Evolutionary conservation across 768 basidiomycete species (phyloP).

Genomic region (Mycena galopus): DNA sequence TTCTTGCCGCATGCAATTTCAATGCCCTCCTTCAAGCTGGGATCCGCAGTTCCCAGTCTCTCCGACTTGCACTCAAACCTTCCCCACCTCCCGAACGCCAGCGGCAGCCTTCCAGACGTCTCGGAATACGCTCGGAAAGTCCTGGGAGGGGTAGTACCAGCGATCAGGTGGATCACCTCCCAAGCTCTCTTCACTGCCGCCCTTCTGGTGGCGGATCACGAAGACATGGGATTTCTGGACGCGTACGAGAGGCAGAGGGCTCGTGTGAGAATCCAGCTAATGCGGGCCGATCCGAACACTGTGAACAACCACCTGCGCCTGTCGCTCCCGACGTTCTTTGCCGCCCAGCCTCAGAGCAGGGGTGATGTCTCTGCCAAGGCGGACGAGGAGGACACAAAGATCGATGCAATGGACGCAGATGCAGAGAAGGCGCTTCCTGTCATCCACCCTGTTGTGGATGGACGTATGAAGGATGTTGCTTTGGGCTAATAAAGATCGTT

Average conservation of each 20-base stretch:
- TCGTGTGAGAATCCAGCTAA: slow-evolving; percentile 28
- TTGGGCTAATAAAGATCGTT: slow-evolving; percentile 8
- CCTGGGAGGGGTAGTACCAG: slow-evolving; percentile 21
- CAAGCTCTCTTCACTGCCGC: slow-evolving; percentile 27
- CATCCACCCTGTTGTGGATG: slow-evolving; percentile 51
- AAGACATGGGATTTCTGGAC: slow-evolving; percentile 28
- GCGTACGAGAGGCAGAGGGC: too few relatives aligned
- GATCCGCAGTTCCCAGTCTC: background rate
- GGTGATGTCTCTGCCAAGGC: slow-evolving; percentile 15
- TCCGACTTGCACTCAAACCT: slow-evolving; percentile 4
- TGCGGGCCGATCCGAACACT: slow-evolving; percentile 23
- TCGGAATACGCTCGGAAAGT: slow-evolving; percentile 20
- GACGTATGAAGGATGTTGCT: slow-evolving; percentile 46
- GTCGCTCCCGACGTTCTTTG: slow-evolving; percentile 23
- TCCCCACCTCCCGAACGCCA: slow-evolving; percentile 9
- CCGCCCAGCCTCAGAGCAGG: slow-evolving; percentile 14
- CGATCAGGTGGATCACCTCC: slow-evolving; percentile 27
- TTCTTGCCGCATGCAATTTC: slow-evolving; percentile 16
- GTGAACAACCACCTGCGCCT: slow-evolving; percentile 21
- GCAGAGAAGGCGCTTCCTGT: slow-evolving; percentile 43
- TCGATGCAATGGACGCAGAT: slow-evolving; percentile 13
- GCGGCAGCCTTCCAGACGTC: slow-evolving; percentile 12
- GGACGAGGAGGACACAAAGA: slow-evolving; percentile 27
- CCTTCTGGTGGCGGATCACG: slow-evolving; percentile 27
- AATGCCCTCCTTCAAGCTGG: background rate